Evolutionary conservation across 345 rosid species (phyloP), one percentile per base, ranked within the genome.

Genomic region (Salix brachista): DNA sequence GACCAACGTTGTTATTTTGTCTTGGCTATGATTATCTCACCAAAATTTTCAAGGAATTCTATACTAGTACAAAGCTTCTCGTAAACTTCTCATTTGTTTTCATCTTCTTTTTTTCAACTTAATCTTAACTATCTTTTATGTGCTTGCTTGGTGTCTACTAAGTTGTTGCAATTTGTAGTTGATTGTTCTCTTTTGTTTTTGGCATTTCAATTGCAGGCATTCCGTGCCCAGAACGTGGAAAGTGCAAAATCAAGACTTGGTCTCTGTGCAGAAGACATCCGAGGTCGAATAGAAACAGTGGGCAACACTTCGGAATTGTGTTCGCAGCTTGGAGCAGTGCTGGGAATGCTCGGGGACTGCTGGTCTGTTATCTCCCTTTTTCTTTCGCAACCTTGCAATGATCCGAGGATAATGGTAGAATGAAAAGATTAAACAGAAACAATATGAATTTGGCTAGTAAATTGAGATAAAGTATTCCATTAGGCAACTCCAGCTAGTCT

Each of bases 311-410:
- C 97, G 32, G 98, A 94, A 76, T 84, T 96, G 78, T 91, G 98
- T 82, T 96, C 99, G 46, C 99, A 94, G 91, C 95, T 96, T 68
- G 99, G 99, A 52, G 99, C 98, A 56, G 99, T 96, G 67, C 91
- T 96, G 50, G 99, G 99, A 21, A 92, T 94, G 97, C 99, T 93
- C 58, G 99, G 99, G 26, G 99, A 96, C 82, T 93, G 98, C 94
- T 88, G 99, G 99, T 93, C 74, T 64, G 85, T 76, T 67, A 74
- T 46, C 81, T 75, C 72, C 58, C 60, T 66, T 75, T 66, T 36
- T 74, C 48, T 64, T 66, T 39, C 21, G 14, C 6, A 17, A 52
- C 37, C 23, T 34, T 16, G 2, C 3, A 6, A 11, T 62, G 17
- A 21, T 5, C 23, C 34, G 34, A n/a, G 62, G 42, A 16, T 12